Evolutionary conservation across 176 grass and related monocot species (phyloP), one percentile per base, ranked within the genome.

Genomic region (Olyra latifolia): DNA sequence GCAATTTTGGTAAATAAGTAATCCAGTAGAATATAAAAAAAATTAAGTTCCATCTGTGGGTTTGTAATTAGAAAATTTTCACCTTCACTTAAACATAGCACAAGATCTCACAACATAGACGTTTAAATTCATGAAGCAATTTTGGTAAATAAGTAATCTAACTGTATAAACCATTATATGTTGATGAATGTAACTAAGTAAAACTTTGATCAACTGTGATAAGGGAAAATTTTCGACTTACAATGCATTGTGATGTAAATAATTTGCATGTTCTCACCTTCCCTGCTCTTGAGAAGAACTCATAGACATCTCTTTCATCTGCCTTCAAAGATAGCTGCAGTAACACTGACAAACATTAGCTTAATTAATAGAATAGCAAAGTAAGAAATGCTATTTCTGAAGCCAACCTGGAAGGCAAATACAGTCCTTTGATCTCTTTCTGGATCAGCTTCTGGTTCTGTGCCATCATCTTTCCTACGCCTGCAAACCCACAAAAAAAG

Each of bases 391-490:
- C 82, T 48, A 19, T 30, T 80, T 44, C 25, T 41, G 23, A 79
- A 39, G 87, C 16, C n/a, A 86, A 95, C 93, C 95, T 98, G 95
- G 83, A 94, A 98, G 45, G 95, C 95, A 85, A 98, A 98, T 65
- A 98, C 95, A 80, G 95, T 98, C 82, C 95, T 92, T 72, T 98
- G 95, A 90, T 98, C 95, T 71, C 95, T 86, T 94, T 98, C 95
- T 69, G 92, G 95, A 75, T 98, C 95, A 90, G 84, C 92, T 81
- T 94, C 92, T 60, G 88, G 77, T 75, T 98, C 95, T 56, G 83
- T 29, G n/a, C 32, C 68, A 19, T 97, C 95, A 72, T 94, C 95
- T 87, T 92, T 98, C 87, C 82, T 97, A 49, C 83, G 89, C 41
- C 95, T 97, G 83, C 72, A 85, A 35, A 35, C 32, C 11, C 42